A percentile compares a stretch with the other conserved stretches of the same genome.
These are phyloP conservation scores for Coemansia biformis DNA, from an alignment of 192 early-diverging fungal species.

Conservation along the genomic window DNA sequence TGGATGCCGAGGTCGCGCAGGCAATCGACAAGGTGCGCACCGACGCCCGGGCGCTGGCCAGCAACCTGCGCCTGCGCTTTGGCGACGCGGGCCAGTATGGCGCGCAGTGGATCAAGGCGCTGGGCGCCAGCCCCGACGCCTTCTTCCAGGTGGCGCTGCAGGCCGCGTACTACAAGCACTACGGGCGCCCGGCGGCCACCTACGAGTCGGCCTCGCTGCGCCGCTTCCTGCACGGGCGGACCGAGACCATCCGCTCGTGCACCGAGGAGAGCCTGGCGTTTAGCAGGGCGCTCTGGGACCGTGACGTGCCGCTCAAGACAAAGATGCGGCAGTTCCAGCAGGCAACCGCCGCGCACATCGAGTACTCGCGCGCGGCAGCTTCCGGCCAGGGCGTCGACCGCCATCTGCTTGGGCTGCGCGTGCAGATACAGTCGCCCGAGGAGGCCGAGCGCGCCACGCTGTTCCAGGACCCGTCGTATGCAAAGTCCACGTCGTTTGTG, in stretches of 20 bases:
- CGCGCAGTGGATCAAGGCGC: slow-evolving; percentile 76
- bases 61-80: slow-evolving; percentile 66
- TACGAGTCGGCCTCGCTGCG: slow-evolving; percentile 76
- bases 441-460: slow-evolving; percentile 59
- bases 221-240: slow-evolving; percentile 75
- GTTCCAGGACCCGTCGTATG: slow-evolving; percentile 78
- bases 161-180: slow-evolving; percentile 70
- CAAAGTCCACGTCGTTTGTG: slow-evolving; percentile 69
- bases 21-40: slow-evolving; percentile 59
- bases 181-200: slow-evolving; percentile 63
- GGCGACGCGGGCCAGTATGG: slow-evolving; percentile 74
- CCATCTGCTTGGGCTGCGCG: slow-evolving; percentile 80
- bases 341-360: slow-evolving; percentile 64
- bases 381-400: slow-evolving; percentile 84
- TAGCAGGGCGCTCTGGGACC: slow-evolving; percentile 68
- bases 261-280: slow-evolving; percentile 74
- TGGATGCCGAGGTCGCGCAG: slow-evolving; percentile 52
- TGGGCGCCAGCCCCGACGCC: slow-evolving; percentile 79
- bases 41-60: slow-evolving; percentile 60
- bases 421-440: slow-evolving; percentile 59
- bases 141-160: slow-evolving; percentile 90
- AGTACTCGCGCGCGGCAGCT: slow-evolving; percentile 71
- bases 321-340: slow-evolving; percentile 57
- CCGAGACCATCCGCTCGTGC: slow-evolving; percentile 85
- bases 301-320: slow-evolving; percentile 32